Conservation (phyloP, 2,329 filamentous ascomycete species). For the Ascochyta fabae region DNA sequence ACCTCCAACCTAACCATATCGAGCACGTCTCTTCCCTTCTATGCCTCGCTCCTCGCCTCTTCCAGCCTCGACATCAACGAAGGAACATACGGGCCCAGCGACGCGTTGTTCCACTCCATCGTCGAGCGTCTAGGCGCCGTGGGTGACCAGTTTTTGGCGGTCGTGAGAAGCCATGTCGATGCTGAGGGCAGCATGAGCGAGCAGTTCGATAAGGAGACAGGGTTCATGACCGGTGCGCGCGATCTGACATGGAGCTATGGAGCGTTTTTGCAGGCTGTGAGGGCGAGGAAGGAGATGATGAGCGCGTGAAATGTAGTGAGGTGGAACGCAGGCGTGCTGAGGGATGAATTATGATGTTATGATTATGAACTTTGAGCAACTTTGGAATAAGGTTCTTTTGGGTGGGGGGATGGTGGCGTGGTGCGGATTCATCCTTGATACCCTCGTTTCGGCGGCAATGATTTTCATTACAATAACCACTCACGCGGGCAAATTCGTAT, state of each 20-base stretch:
- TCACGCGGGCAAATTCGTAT: too few species aligned
- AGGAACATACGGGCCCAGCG: constrained; percentile 36
- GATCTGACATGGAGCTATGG: constrained; percentile 57
- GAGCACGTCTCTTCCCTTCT: constrained; percentile 45
- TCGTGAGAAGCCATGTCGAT: constrained; percentile 50
- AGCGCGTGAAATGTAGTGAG: neutral
- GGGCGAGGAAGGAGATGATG: constrained; percentile 37
- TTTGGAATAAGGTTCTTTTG: too few species aligned
- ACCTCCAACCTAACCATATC: constrained; percentile 43
- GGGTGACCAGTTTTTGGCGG: constrained; percentile 52
- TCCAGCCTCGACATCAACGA: constrained; percentile 28
- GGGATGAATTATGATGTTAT: constrained; percentile 8
- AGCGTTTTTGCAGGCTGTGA: constrained; percentile 49
- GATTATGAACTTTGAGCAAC: neutral
- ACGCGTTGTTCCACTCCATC: constrained; percentile 38
- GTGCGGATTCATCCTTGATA: neutral
- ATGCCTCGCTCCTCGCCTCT: constrained; percentile 41
- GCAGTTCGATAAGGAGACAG: constrained; percentile 52
- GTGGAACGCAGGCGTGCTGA: neutral
- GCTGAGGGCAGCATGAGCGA: constrained; percentile 51
- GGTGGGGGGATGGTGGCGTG: too few species aligned
- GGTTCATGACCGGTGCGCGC: constrained; percentile 49
- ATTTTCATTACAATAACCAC: too few species aligned
- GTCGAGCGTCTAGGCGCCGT: constrained; percentile 41
- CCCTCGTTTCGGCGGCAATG: neutral